These are phyloP conservation scores for Inga oerstediana DNA, from an alignment of 306 rosid species.

Conservation along the genomic window DNA sequence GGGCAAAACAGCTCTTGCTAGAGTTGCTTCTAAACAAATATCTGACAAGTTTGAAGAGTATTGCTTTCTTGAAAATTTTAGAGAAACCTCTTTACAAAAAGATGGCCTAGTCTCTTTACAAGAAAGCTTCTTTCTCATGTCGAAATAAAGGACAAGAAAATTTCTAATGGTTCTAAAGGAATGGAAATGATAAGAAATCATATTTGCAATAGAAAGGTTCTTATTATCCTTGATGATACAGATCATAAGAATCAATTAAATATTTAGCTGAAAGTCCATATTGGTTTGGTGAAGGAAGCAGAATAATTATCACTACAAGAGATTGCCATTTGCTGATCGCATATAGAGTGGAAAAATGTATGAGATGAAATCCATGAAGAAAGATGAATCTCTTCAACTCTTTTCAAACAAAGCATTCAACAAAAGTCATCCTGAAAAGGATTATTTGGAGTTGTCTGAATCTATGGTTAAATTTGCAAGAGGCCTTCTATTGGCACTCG, in stretches of 20 bases:
- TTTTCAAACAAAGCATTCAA: background rate
- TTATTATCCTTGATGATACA: background rate
- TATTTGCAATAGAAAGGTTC: background rate
- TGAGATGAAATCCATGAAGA: no score
- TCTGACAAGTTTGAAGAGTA: background rate
- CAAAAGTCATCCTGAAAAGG: background rate
- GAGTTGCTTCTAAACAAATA: background rate
- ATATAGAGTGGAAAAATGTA: no score
- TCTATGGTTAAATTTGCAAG: background rate
- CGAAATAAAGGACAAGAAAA: no score
- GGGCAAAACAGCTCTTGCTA: background rate
- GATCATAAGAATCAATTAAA: background rate
- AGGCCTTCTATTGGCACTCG: background rate
- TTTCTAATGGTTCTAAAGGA: no score
- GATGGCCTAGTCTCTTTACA: background rate
- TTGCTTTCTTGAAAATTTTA: no score
- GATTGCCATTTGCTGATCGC: no score
- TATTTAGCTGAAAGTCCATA: background rate
- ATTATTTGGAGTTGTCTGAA: background rate
- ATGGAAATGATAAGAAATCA: no score
- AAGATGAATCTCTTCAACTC: no score
- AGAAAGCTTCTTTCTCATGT: no score
- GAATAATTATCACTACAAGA: no score
- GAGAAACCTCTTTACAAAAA: background rate
- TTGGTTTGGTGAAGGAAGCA: background rate